Evolutionary conservation across 345 rosid species (phyloP).

Genomic region (Sonneratia caseolaris): DNA sequence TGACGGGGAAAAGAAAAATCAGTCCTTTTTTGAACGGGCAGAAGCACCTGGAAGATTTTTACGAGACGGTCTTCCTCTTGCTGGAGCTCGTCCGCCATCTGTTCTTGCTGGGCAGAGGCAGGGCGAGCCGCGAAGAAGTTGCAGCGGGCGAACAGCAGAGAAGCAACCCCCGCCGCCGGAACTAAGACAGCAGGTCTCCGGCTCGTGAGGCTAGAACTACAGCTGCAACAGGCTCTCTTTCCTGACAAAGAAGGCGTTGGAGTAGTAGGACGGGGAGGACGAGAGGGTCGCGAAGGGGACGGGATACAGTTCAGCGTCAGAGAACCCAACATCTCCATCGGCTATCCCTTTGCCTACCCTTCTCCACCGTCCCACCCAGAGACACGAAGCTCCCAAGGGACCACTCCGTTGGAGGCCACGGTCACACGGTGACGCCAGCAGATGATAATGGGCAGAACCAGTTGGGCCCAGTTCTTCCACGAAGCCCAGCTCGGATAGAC

Average conservation of each 20-base stretch:
- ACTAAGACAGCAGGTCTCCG: conserved; percentile 39
- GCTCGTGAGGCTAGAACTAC: conserved; percentile 15
- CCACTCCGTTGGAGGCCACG: not conserved
- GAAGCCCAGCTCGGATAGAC: no score
- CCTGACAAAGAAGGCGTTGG: not conserved
- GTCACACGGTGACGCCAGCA: no score
- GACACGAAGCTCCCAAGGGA: not conserved
- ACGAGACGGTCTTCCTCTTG: conserved; percentile 66
- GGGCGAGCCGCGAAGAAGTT: conserved; percentile 12
- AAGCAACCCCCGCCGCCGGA: conserved; percentile 15
- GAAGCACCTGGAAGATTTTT: conserved; percentile 59
- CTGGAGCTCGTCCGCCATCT: conserved; percentile 40
- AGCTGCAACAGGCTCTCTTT: not conserved
- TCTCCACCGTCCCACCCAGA: not conserved
- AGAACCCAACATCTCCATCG: not conserved
- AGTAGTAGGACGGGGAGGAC: not conserved
- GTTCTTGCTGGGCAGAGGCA: conserved; percentile 35
- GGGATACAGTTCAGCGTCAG: not conserved
- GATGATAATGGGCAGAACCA: no score
- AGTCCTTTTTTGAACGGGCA: not conserved
- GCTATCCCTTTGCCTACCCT: not conserved
- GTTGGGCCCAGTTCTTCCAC: no score
- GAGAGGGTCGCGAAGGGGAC: not conserved
- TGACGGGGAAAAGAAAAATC: not conserved
- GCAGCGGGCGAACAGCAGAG: conserved; percentile 1